phyloP scores from a whole-genome alignment of 1,284 basidiomycete species.

The Phylloboletellus chloephorus region DNA sequence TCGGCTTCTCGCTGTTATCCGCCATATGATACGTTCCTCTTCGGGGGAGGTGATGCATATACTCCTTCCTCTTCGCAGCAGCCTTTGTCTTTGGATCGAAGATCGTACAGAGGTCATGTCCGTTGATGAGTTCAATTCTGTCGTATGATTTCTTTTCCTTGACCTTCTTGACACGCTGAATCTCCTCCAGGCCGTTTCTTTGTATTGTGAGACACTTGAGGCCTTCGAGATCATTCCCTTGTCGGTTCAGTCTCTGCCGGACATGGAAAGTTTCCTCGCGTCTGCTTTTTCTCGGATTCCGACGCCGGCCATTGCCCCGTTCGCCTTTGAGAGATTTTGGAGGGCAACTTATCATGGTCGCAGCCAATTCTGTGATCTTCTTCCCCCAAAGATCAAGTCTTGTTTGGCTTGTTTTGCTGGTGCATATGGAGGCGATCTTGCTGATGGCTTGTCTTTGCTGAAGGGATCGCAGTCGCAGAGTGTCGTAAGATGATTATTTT shows the following conservation, averaged over 20 bases:
- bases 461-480: slow-evolving; percentile 38
- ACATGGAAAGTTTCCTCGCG: slow-evolving; percentile 39
- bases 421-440: slow-evolving; percentile 40
- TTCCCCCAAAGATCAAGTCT: slow-evolving; percentile 36
- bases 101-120: slow-evolving; percentile 40
- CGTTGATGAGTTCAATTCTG: slow-evolving; percentile 40
- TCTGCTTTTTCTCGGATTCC: slow-evolving; percentile 46
- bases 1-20: slow-evolving; percentile 33
- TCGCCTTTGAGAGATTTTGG: slow-evolving; percentile 51
- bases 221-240: slow-evolving; percentile 35
- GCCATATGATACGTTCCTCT: slow-evolving; percentile 29
- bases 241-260: slow-evolving; percentile 36
- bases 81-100: slow-evolving; percentile 48
- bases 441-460: slow-evolving; percentile 34
- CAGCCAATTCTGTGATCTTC: slow-evolving; percentile 29
- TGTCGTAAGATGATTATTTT: slow-evolving; percentile 22
- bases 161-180: slow-evolving; percentile 3
- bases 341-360: slow-evolving; percentile 40
- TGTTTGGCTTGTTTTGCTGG: slow-evolving; percentile 38
- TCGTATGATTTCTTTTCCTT: slow-evolving; percentile 35
- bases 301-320: slow-evolving; percentile 40
- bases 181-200: slow-evolving; percentile 35
- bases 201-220: slow-evolving; percentile 43
- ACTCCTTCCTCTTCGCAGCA: slow-evolving; percentile 34
- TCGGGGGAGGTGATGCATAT: slow-evolving; percentile 27